phyloP scores from a whole-genome alignment of 2,329 filamentous ascomycete species.

The Fusarium dimerum region DNA sequence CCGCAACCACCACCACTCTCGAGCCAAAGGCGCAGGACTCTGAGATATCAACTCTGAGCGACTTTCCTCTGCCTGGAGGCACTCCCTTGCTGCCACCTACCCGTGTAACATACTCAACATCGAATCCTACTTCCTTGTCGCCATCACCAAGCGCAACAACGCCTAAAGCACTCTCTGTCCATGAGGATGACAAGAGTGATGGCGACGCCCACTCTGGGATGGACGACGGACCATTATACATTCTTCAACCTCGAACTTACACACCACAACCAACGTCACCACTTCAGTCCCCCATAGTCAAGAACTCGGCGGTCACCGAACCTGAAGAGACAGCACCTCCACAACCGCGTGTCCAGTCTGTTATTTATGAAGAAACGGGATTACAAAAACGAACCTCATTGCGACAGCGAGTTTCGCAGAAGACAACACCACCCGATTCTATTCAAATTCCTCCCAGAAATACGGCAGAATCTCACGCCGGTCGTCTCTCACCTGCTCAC shows the following conservation, averaged over 20 bases:
- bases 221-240: conserved; percentile 46
- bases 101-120: conserved; percentile 8
- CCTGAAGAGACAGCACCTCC: conserved; percentile 13
- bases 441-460: conserved; percentile 53
- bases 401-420: conserved; percentile 56
- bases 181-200: conserved; percentile 11
- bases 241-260: conserved; percentile 60
- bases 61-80: conserved; percentile 29
- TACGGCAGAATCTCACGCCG: conserved; percentile 19
- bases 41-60: conserved; percentile 27
- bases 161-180: conserved; percentile 11
- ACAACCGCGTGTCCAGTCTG: conserved; percentile 20
- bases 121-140: neutral
- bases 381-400: conserved; percentile 48
- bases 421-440: conserved; percentile 51
- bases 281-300: conserved; percentile 47
- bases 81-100: conserved; percentile 28
- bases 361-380: conserved; percentile 12
- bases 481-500: conserved; percentile 34
- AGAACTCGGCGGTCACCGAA: conserved; percentile 22
- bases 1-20: conserved; percentile 6
- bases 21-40: conserved; percentile 9
- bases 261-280: conserved; percentile 51
- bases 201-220: conserved; percentile 12
- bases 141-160: conserved; percentile 11